phyloP scores from a whole-genome alignment of 805 yeast genomes.

The Ogataea siamensis region DNA sequence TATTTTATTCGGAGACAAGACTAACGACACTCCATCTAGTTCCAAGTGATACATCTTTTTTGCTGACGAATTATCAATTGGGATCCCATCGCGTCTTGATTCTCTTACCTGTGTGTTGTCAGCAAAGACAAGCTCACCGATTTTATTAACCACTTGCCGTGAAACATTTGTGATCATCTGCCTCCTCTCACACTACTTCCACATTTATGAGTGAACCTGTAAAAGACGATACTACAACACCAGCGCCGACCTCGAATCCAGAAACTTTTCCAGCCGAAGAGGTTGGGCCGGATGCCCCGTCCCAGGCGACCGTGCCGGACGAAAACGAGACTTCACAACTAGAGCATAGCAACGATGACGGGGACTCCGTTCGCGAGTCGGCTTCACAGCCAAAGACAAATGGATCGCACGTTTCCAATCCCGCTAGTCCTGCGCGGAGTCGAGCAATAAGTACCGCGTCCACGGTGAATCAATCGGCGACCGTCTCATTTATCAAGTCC shows the following conservation, averaged over 20 bases:
- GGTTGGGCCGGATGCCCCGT: too few relatives aligned
- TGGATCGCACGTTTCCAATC: conserved; percentile 3
- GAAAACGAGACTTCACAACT: too few relatives aligned
- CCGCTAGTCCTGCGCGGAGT: conserved; percentile 9
- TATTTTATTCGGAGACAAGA: background rate
- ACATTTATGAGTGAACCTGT: conserved; percentile 10
- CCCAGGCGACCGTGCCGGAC: too few relatives aligned
- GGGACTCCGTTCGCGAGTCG: too few relatives aligned
- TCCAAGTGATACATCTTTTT: too few relatives aligned
- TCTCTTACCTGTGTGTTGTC: conserved; percentile 8
- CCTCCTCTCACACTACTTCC: too few relatives aligned
- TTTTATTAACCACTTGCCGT: too few relatives aligned
- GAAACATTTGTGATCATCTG: too few relatives aligned
- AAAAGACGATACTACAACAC: conserved; percentile 5
- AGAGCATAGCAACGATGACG: too few relatives aligned
- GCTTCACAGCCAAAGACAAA: conserved; percentile 1
- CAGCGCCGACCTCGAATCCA: conserved; percentile 11
- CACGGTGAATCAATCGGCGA: conserved; percentile 27
- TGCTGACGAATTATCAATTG: too few relatives aligned
- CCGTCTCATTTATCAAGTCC: conserved; percentile 33
- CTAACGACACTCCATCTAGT: too few relatives aligned
- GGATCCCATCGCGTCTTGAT: background rate
- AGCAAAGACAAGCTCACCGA: conserved; percentile 1
- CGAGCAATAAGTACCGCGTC: conserved; percentile 14
- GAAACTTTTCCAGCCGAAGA: background rate